These are phyloP conservation scores for Yarrowia osloensis DNA, from an alignment of 805 yeast species.

Conservation along the genomic window DNA sequence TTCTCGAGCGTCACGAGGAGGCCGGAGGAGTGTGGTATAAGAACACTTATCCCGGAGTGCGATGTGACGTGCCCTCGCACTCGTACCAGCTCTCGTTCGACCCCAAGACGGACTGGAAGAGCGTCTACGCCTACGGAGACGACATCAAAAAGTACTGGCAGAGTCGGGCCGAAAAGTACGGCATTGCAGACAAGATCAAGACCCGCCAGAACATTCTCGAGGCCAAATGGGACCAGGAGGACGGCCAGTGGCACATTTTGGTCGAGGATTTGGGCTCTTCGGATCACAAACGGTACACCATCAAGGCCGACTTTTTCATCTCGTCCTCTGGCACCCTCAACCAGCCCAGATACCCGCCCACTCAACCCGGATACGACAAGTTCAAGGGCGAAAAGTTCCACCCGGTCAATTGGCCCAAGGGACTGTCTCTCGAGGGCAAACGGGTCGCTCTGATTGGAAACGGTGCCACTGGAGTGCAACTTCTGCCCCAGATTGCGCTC, in stretches of 20 bases:
- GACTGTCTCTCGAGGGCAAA: conserved; percentile 37
- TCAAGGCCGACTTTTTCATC: conserved; percentile 37
- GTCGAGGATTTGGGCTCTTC: conserved; percentile 17
- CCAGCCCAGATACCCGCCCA: conserved; percentile 40
- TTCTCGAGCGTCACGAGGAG: conserved; percentile 39
- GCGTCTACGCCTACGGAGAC: conserved; percentile 36
- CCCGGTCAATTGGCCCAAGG: conserved; percentile 42
- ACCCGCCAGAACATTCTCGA: conserved; percentile 34
- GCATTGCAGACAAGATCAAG: conserved; percentile 35
- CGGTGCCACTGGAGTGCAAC: conserved; percentile 44
- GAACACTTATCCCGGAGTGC: conserved; percentile 37
- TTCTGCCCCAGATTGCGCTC: conserved; percentile 36
- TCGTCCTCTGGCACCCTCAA: conserved; percentile 39
- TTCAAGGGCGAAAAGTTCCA: conserved; percentile 42
- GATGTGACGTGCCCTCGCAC: conserved; percentile 40
- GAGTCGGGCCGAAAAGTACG: conserved; percentile 37
- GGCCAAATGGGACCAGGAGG: conserved; percentile 34
- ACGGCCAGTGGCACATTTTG: conserved; percentile 31
- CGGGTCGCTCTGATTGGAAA: conserved; percentile 42
- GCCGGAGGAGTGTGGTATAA: conserved; percentile 40
- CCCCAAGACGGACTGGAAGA: conserved; percentile 40
- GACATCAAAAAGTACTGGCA: conserved; percentile 39
- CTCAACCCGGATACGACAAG: conserved; percentile 37
- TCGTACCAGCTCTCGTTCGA: conserved; percentile 39
- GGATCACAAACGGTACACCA: conserved; percentile 31